Conservation (phyloP, 176 grass and related monocot genomes). For the Leersia perrieri region DNA sequence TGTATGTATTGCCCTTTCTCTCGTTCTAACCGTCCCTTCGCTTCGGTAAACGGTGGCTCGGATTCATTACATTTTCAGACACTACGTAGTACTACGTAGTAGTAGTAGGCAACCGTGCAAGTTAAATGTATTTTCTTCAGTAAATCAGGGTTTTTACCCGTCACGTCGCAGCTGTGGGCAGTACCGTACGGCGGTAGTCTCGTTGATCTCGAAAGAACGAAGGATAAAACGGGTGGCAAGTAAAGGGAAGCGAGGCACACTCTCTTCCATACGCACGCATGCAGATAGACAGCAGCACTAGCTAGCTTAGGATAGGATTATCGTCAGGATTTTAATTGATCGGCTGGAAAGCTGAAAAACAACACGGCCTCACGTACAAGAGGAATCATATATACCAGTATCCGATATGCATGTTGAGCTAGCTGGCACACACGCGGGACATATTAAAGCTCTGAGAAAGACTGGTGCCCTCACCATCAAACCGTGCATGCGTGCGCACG, state of each 20-base stretch:
- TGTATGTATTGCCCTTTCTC: neutral
- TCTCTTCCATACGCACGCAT: too few species aligned
- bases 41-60: neutral
- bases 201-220: neutral
- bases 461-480: neutral
- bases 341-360: too few species aligned
- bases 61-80: too few species aligned
- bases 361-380: too few species aligned
- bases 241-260: neutral
- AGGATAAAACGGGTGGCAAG: neutral
- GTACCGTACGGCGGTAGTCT: neutral
- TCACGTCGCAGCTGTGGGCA: slow-evolving; percentile 27
- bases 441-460: neutral
- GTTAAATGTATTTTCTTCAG: too few species aligned
- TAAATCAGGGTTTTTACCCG: neutral
- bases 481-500: neutral
- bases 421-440: neutral
- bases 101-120: too few species aligned
- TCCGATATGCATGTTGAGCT: neutral
- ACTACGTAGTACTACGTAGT: too few species aligned
- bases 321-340: too few species aligned
- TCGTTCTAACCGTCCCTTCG: neutral
- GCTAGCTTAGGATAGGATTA: neutral
- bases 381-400: too few species aligned
- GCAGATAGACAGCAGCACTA: too few species aligned